Evolutionary conservation across 176 grass and related monocot genomes (phyloP).

Genomic region (Oryza glumipatula): DNA sequence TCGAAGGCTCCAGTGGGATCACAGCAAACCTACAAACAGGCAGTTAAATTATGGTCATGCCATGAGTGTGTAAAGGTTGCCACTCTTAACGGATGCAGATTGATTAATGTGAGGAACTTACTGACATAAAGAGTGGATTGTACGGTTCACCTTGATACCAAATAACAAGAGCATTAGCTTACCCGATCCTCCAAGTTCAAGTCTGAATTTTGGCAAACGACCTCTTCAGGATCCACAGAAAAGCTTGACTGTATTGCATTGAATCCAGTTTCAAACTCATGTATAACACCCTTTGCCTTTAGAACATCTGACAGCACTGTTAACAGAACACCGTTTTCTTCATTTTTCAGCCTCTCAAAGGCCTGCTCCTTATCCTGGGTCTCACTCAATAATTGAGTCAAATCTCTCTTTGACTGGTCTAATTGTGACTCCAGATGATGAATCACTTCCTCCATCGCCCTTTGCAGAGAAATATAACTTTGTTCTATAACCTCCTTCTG

Average conservation of each 20-base stretch:
- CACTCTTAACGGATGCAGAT: constrained; percentile 12
- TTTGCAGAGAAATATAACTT: constrained; percentile 51
- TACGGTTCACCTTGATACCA: constrained; percentile 65
- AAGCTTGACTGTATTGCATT: constrained; percentile 43
- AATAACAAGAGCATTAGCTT: constrained; percentile 81
- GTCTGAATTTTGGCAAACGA: constrained; percentile 46
- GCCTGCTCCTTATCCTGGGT: constrained; percentile 44
- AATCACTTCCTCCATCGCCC: constrained; percentile 48
- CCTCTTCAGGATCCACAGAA: constrained; percentile 35
- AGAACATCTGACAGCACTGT: constrained; percentile 55
- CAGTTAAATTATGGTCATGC: constrained; percentile 34
- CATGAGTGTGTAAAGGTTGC: constrained; percentile 4
- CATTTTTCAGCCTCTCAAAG: constrained; percentile 56
- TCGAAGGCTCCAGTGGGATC: constrained; percentile 14
- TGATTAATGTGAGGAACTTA: constrained; percentile 59
- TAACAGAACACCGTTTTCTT: constrained; percentile 56
- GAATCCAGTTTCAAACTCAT: constrained; percentile 53
- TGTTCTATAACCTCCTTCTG: constrained; percentile 68
- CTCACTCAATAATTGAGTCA: constrained; percentile 50
- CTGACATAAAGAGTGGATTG: constrained; percentile 63
- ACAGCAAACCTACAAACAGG: constrained; percentile 45
- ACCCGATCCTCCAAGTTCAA: constrained; percentile 64
- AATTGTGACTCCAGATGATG: constrained; percentile 48
- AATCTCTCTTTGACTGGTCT: constrained; percentile 51
- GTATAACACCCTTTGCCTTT: constrained; percentile 63